Percentiles rank a stretch among this genome's conserved stretches.
These are phyloP conservation scores for Penicillium arizonense DNA, from an alignment of 495 filamentous ascomycete species.

Conservation along the genomic window DNA sequence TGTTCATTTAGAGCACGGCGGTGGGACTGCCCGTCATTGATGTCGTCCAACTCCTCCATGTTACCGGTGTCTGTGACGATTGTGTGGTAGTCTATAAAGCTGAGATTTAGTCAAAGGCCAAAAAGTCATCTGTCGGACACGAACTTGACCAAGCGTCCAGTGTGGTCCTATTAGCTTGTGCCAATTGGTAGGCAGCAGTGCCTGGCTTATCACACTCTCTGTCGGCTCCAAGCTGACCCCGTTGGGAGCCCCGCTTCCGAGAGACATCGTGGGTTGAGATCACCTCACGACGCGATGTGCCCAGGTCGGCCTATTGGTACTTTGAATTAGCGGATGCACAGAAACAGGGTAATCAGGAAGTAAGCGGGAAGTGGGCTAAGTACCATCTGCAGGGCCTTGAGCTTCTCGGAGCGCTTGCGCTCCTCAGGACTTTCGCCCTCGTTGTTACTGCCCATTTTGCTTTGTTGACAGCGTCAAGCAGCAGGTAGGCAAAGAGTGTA, in stretches of 20 bases:
- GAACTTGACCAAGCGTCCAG: conserved; percentile 34
- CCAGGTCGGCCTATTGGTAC: conserved; percentile 31
- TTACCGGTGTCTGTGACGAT: conserved; percentile 24
- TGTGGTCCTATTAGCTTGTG: conserved; percentile 11
- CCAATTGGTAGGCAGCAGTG: conserved; percentile 17
- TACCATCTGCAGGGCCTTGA: conserved; percentile 32
- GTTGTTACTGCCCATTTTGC: no score
- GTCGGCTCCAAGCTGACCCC: not conserved
- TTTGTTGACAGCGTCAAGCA: no score
- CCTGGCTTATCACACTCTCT: conserved; percentile 22
- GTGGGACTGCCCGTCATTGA: conserved; percentile 38
- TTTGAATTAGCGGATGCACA: not conserved
- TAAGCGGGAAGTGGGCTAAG: not conserved
- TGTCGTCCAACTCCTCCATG: conserved; percentile 27
- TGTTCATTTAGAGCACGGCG: conserved; percentile 22
- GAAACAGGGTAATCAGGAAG: not conserved
- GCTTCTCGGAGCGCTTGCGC: not conserved
- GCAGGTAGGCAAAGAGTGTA: no score
- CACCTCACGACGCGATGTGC: conserved; percentile 31
- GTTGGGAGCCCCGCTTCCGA: no score
- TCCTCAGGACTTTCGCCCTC: no score
- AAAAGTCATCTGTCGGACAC: not conserved
- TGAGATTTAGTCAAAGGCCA: not conserved
- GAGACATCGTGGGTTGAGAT: conserved; percentile 28
- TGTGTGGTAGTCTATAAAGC: conserved; percentile 24